Conservation (phyloP, 345 rosid genomes). For the Sisymbrium altissimum region DNA sequence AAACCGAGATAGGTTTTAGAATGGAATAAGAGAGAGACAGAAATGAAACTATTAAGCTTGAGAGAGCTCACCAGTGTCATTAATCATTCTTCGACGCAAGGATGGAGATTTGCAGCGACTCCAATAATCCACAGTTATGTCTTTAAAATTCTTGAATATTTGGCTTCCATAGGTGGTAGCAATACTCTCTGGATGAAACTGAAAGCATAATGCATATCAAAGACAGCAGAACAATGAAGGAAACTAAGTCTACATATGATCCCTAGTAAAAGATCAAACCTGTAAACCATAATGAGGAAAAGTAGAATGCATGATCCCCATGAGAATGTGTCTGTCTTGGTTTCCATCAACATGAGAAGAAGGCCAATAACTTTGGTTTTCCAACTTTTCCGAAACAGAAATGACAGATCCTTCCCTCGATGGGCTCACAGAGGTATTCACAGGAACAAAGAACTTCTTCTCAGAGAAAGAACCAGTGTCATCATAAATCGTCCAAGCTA, state of each 20-base stretch:
- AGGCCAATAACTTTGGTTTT: slow-evolving; percentile 35
- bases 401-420: slow-evolving; percentile 18
- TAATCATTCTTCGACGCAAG: slow-evolving; percentile 34
- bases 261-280: slow-evolving; percentile 42
- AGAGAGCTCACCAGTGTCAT: slow-evolving; percentile 48
- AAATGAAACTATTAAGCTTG: neutral
- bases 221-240: slow-evolving; percentile 9
- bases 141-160: slow-evolving; percentile 75
- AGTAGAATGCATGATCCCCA: slow-evolving; percentile 87
- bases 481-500: slow-evolving; percentile 73
- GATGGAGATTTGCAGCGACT: slow-evolving; percentile 38
- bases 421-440: slow-evolving; percentile 31
- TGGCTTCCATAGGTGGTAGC: slow-evolving; percentile 78
- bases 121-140: slow-evolving; percentile 77
- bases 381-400: slow-evolving; percentile 27
- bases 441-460: slow-evolving; percentile 33
- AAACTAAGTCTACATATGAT: neutral
- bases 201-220: slow-evolving; percentile 35
- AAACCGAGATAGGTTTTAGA: neutral
- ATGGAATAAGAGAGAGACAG: neutral
- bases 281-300: slow-evolving; percentile 95
- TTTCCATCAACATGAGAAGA: slow-evolving; percentile 27
- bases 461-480: slow-evolving; percentile 54
- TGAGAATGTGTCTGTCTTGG: slow-evolving; percentile 49
- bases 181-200: slow-evolving; percentile 98